Conservation (phyloP, 2,329 filamentous ascomycete species). For the Herpotrichia juniperi region DNA sequence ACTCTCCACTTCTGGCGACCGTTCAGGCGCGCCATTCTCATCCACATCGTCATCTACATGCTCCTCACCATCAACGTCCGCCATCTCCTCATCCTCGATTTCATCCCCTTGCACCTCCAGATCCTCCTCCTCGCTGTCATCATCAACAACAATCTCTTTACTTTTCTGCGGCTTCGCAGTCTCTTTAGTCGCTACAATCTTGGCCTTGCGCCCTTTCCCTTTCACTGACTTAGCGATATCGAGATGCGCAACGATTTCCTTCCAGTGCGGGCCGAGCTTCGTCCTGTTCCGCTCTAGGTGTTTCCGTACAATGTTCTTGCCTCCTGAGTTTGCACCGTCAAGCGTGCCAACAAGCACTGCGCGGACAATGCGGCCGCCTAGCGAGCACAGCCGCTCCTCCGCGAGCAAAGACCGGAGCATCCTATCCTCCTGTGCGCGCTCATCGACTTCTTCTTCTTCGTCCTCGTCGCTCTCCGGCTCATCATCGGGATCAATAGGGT, state of each 20-base stretch:
- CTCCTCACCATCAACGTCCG: slow-evolving; percentile 48
- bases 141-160: slow-evolving; percentile 40
- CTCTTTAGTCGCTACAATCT: slow-evolving; percentile 43
- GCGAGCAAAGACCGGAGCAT: slow-evolving; percentile 73
- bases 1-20: slow-evolving; percentile 51
- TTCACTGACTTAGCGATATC: slow-evolving; percentile 62
- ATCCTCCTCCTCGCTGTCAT: slow-evolving; percentile 42
- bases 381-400: slow-evolving; percentile 84
- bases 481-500: slow-evolving; percentile 70
- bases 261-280: slow-evolving; percentile 84
- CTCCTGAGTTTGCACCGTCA: slow-evolving; percentile 56
- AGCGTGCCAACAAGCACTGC: slow-evolving; percentile 77
- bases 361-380: slow-evolving; percentile 84
- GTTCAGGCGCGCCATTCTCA: slow-evolving; percentile 41
- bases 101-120: slow-evolving; percentile 32
- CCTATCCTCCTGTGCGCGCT: slow-evolving; percentile 54
- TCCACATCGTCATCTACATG: slow-evolving; percentile 11
- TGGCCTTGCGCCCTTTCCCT: slow-evolving; percentile 32
- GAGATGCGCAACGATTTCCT: slow-evolving; percentile 80
- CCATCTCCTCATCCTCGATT: slow-evolving; percentile 50
- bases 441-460: slow-evolving; percentile 45
- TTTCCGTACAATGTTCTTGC: slow-evolving; percentile 64
- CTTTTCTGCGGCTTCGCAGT: slow-evolving; percentile 51
- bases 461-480: slow-evolving; percentile 67
- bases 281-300: slow-evolving; percentile 79